Conservation (phyloP, 805 yeast species). For the Maudiozyma serrabonitensis region DNA sequence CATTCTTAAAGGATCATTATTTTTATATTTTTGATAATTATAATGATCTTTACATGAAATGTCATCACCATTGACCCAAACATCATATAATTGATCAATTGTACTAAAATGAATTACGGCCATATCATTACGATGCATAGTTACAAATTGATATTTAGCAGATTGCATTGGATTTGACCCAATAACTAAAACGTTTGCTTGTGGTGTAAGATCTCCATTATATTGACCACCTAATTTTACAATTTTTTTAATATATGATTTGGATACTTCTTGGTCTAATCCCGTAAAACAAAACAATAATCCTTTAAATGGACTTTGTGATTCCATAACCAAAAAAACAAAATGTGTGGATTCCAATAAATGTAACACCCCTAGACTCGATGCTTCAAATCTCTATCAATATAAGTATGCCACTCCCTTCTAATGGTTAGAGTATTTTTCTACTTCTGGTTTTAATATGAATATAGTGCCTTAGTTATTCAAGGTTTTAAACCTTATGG, state of each 20-base stretch:
- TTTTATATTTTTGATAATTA: not conserved
- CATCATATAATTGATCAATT: slow-evolving; percentile 18
- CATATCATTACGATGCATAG: slow-evolving; percentile 22
- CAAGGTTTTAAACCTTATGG: too few relatives aligned
- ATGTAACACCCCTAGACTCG: too few relatives aligned
- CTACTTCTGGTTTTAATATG: too few relatives aligned
- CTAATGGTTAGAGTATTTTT: too few relatives aligned
- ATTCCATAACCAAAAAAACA: not conserved
- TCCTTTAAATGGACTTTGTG: slow-evolving; percentile 33
- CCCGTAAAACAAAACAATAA: slow-evolving; percentile 51
- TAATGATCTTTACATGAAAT: slow-evolving; percentile 9
- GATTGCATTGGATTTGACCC: slow-evolving; percentile 36
- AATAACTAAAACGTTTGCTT: slow-evolving; percentile 49
- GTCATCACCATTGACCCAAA: slow-evolving; percentile 27
- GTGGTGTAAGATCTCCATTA: slow-evolving; percentile 49
- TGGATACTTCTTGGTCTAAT: slow-evolving; percentile 32
- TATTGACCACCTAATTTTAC: slow-evolving; percentile 50
- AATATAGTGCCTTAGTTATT: too few relatives aligned
- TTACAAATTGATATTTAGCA: slow-evolving; percentile 23
- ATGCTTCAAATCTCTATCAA: too few relatives aligned
- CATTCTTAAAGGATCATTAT: slow-evolving; percentile 7
- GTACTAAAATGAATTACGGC: slow-evolving; percentile 13
- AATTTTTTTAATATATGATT: slow-evolving; percentile 38
- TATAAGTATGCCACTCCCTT: too few relatives aligned
- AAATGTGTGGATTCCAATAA: too few relatives aligned